These are phyloP conservation scores for Serpula lacrymans DNA, from an alignment of 768 basidiomycete genomes.

Conservation along the genomic window DNA sequence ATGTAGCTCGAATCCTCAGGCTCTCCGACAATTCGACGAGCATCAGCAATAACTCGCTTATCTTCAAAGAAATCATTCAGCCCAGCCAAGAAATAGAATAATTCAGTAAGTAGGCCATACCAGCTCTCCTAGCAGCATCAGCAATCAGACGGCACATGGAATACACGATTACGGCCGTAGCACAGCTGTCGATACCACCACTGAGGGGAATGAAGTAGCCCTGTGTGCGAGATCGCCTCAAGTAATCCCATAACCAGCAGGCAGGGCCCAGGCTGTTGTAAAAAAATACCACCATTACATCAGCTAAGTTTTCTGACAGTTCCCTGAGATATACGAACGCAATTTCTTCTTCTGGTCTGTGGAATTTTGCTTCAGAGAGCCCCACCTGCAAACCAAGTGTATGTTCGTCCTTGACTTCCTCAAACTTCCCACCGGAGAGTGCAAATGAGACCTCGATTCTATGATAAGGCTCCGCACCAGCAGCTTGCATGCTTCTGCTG, in stretches of 20 bases:
- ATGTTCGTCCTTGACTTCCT: slow-evolving; percentile 55
- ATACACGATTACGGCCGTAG: slow-evolving; percentile 92
- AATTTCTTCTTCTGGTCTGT: slow-evolving; percentile 93
- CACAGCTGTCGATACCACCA: slow-evolving; percentile 96
- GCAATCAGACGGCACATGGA: slow-evolving; percentile 94
- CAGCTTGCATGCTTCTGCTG: slow-evolving; percentile 89
- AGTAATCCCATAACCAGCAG: slow-evolving; percentile 99
- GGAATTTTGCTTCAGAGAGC: slow-evolving; percentile 44
- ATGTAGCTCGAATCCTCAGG: slow-evolving; percentile 76
- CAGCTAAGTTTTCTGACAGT: background rate
- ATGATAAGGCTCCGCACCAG: slow-evolving; percentile 67
- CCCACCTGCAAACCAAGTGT: slow-evolving; percentile 48
- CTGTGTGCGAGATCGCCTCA: slow-evolving; percentile 87
- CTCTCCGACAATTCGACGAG: slow-evolving; percentile 85
- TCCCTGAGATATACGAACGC: slow-evolving; percentile 58
- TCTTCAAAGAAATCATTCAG: slow-evolving; percentile 38
- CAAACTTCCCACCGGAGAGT: slow-evolving; percentile 71
- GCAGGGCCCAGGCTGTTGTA: slow-evolving; percentile 82
- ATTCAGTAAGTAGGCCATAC: slow-evolving; percentile 37
- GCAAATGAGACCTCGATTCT: slow-evolving; percentile 81
- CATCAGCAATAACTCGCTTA: slow-evolving; percentile 85
- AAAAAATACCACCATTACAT: background rate
- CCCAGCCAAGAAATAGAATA: background rate
- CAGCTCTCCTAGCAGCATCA: slow-evolving; percentile 69
- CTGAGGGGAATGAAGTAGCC: slow-evolving; percentile 96